phyloP scores from a whole-genome alignment of 768 basidiomycete species.

The Crepidotus variabilis region DNA sequence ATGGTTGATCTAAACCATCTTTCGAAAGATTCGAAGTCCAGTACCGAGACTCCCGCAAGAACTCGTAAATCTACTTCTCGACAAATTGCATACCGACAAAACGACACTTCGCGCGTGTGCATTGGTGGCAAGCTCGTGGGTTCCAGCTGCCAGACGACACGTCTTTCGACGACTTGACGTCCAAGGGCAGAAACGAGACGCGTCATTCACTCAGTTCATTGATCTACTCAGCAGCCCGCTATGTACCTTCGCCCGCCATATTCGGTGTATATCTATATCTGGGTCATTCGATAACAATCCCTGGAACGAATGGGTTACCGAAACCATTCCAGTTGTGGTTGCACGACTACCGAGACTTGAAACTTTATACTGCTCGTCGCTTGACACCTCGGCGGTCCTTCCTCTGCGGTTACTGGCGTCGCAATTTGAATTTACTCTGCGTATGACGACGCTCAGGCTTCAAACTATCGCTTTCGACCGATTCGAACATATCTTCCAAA shows the following conservation, averaged over 20 bases:
- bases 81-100: conserved; percentile 11
- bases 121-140: conserved; percentile 13
- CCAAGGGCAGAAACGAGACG: not conserved
- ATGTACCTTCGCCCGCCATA: not conserved
- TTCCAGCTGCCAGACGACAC: conserved; percentile 9
- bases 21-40: not conserved
- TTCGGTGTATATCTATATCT: not conserved
- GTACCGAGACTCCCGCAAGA: conserved; percentile 6
- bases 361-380: not conserved
- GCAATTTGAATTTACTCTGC: not conserved
- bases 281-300: not conserved
- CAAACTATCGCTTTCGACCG: not conserved
- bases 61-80: conserved; percentile 16
- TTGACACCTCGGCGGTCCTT: not conserved
- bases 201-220: not conserved
- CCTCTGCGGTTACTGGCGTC: not conserved
- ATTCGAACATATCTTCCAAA: not conserved
- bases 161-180: conserved; percentile 6
- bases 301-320: not conserved
- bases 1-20: not conserved
- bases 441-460: not conserved
- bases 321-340: not conserved
- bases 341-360: not conserved
- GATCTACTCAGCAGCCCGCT: not conserved
- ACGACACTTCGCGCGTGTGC: conserved; percentile 7